Evolutionary conservation across 2,329 filamentous ascomycete species (phyloP).

Genomic region (Xylaria sp.): DNA sequence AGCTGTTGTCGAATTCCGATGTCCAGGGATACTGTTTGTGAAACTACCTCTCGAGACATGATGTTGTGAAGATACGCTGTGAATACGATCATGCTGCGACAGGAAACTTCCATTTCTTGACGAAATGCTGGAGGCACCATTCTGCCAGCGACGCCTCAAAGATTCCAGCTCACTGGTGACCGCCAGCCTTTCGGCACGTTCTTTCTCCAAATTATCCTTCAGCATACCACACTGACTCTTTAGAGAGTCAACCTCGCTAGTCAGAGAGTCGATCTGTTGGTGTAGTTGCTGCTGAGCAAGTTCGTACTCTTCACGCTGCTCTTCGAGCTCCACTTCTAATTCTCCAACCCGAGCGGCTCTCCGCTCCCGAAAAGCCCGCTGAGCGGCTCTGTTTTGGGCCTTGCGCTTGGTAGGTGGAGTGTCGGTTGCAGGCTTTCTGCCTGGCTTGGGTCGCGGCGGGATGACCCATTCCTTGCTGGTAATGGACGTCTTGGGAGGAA

Average conservation of each 20-base stretch:
- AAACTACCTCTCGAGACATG: slow-evolving; percentile 39
- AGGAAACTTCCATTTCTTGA: slow-evolving; percentile 40
- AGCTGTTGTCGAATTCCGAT: slow-evolving; percentile 46
- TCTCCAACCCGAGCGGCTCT: slow-evolving; percentile 84
- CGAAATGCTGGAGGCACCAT: slow-evolving; percentile 32
- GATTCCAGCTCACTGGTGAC: slow-evolving; percentile 38
- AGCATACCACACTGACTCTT: slow-evolving; percentile 65
- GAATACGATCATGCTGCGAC: slow-evolving; percentile 30
- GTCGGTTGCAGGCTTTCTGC: slow-evolving; percentile 91
- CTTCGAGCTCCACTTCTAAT: slow-evolving; percentile 69
- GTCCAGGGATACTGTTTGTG: slow-evolving; percentile 32
- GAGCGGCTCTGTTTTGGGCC: slow-evolving; percentile 90
- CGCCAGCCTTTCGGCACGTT: slow-evolving; percentile 55
- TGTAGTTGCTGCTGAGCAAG: slow-evolving; percentile 62
- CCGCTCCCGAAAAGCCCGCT: slow-evolving; percentile 87
- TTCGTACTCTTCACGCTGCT: slow-evolving; percentile 62
- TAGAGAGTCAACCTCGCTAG: slow-evolving; percentile 70
- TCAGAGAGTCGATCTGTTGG: slow-evolving; percentile 63
- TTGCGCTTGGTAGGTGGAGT: slow-evolving; percentile 93
- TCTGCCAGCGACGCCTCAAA: slow-evolving; percentile 35
- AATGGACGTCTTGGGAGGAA: slow-evolving; percentile 61
- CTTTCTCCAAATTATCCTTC: slow-evolving; percentile 67
- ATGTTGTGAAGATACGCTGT: slow-evolving; percentile 35
- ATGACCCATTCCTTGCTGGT: slow-evolving; percentile 88
- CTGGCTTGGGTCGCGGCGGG: slow-evolving; percentile 84